Base-by-base conservation (phyloP, 306 rosid species). In the Gillenia trifoliata region DNA sequence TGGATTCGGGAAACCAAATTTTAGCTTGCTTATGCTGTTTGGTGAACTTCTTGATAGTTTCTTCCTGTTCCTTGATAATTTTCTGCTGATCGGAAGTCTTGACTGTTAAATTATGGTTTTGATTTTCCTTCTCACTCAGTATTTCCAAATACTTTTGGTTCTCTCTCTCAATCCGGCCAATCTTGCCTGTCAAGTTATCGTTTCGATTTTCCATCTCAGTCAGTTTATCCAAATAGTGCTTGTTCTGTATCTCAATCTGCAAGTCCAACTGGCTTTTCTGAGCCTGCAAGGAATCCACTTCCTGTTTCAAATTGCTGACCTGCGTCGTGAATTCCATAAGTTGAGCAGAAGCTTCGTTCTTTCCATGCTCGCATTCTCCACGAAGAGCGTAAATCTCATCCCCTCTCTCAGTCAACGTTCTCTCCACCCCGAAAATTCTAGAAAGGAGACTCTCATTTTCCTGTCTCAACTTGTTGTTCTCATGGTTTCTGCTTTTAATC, bases 81-180 rank as follows among this genome's bases (percentile, higher is more conserved):
- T 31, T 78, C 74, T 71, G 85, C 36, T 83, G 88, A 63, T 91
- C 92, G 5, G 25, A 75, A 41, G 84, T 81, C 78, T 86, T 86
- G 40, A 59, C 30, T 54, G 45, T 12, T 60, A 88, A 79, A 30
- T 74, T 34, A 64, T 64, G 11, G 68, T 8, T 64, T 34, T 64
- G 68, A 33, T 64, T 33, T 40, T 72, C 76, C 76, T 36, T 72
- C 29, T 72, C 41, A 8, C 41, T 59, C 40, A 16, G 68, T 41
- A 31, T 60, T 60, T 57, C 54, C 17, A 13, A 3, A 36, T 71
- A 26, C 28, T 71, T 64, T 6, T 19, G 61, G 67, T 72, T 72
- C 26, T 59, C 40, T 41, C 26, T 59, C 57, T 59, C 75, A 71
- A 8, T 55, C n/a, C 59, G 56, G 64, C 8, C 33, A 4, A 59